Percentiles rank a stretch among this genome's conserved stretches.
Evolutionary conservation across 176 grass and related monocot species (phyloP).

Genomic region (Cenchrus americanus): DNA sequence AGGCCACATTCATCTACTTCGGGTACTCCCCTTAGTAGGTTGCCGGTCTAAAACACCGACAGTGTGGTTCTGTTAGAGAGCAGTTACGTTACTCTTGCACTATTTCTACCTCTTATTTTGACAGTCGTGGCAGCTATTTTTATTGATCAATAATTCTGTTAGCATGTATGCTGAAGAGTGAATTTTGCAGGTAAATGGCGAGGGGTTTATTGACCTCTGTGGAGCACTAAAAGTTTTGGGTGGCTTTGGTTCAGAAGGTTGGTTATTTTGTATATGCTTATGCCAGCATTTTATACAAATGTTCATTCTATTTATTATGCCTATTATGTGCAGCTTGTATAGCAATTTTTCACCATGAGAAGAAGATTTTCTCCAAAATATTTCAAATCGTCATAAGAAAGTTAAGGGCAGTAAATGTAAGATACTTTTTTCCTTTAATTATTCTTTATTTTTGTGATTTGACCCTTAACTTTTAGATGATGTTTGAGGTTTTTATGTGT

Average conservation of each 20-base stretch:
- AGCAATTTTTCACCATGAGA: slow-evolving; percentile 25
- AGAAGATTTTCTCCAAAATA: slow-evolving; percentile 24
- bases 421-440: background rate
- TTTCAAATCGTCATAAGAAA: slow-evolving; percentile 40
- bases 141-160: background rate
- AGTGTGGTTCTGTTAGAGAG: background rate
- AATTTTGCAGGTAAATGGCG: slow-evolving; percentile 32
- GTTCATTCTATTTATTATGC: slow-evolving; percentile 26
- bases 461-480: background rate
- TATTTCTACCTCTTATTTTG: background rate
- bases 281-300: background rate
- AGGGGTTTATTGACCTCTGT: slow-evolving; percentile 28
- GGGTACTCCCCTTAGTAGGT: too few relatives aligned
- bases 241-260: slow-evolving; percentile 47
- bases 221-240: slow-evolving; percentile 7
- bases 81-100: background rate
- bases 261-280: background rate
- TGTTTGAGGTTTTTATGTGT: background rate
- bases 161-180: background rate
- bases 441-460: background rate
- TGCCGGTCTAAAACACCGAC: too few relatives aligned
- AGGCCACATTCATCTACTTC: too few relatives aligned
- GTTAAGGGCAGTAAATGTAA: slow-evolving; percentile 44
- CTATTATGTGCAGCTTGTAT: slow-evolving; percentile 26
- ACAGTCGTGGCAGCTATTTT: background rate